Percentiles rank a stretch among this genome's conserved stretches.
phyloP scores from a whole-genome alignment of 2,329 filamentous ascomycete species.

The Monosporascus sp. region DNA sequence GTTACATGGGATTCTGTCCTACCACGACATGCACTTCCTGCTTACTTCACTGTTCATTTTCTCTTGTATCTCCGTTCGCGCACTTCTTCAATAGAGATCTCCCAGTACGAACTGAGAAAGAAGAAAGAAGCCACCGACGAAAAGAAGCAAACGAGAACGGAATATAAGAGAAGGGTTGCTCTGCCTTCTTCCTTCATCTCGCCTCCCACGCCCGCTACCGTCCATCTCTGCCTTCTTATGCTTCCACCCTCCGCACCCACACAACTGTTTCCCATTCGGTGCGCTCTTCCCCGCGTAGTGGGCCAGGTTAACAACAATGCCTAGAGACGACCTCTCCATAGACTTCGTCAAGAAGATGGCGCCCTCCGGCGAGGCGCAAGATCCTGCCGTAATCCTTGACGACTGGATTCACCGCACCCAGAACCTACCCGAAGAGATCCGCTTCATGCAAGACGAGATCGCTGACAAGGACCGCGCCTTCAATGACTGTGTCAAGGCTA shows the following conservation, averaged over 20 bases:
- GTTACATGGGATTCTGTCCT: neutral
- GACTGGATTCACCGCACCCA: constrained; percentile 71
- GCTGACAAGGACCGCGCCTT: constrained; percentile 72
- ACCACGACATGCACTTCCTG: too few species aligned
- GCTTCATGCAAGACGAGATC: constrained; percentile 79
- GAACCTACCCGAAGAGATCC: constrained; percentile 77
- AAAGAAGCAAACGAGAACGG: neutral
- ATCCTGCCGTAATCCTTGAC: constrained; percentile 67
- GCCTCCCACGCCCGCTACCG: neutral
- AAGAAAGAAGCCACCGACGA: neutral
- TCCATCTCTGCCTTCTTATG: neutral
- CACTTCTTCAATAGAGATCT: neutral
- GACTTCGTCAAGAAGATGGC: constrained; percentile 65
- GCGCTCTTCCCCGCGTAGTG: constrained; percentile 21
- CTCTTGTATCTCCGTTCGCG: neutral
- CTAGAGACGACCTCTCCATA: constrained; percentile 68
- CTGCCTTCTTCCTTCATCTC: neutral
- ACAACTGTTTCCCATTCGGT: constrained; percentile 9
- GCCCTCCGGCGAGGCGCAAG: constrained; percentile 51
- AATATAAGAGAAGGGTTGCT: neutral
- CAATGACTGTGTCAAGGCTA: constrained; percentile 61
- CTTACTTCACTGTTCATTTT: neutral
- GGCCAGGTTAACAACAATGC: constrained; percentile 57
- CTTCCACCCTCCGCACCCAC: constrained; percentile 3
- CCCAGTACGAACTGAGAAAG: neutral